These are phyloP conservation scores for Podaxis sp. DNA, from an alignment of 768 basidiomycete genomes.

Conservation along the genomic window DNA sequence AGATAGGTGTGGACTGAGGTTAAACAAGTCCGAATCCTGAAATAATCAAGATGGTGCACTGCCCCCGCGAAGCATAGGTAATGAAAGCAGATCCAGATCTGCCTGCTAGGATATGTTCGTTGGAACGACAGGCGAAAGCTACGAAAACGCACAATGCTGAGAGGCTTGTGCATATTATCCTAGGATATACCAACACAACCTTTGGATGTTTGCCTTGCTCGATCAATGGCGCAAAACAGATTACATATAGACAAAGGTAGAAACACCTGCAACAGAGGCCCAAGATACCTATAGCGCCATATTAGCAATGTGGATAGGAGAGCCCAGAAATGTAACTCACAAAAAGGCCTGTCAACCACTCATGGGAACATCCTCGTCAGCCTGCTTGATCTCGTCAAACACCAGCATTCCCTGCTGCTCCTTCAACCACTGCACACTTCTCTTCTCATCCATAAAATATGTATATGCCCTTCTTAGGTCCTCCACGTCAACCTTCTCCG, in stretches of 20 bases:
- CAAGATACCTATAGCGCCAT: background rate
- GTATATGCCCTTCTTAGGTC: constrained; percentile 83
- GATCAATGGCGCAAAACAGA: background rate
- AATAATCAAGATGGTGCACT: background rate
- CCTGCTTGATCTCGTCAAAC: constrained; percentile 63
- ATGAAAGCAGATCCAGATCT: background rate
- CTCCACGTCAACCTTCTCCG: constrained; percentile 76
- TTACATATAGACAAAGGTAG: background rate
- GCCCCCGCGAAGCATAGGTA: background rate
- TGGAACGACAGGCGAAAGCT: background rate
- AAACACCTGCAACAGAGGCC: background rate
- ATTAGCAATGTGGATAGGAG: background rate
- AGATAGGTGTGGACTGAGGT: background rate
- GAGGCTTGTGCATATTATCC: background rate
- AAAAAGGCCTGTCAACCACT: background rate
- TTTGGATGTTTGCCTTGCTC: background rate
- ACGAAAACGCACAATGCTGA: background rate
- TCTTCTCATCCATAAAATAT: constrained; percentile 92
- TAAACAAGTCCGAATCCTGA: background rate
- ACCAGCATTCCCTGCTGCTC: constrained; percentile 76
- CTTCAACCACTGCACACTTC: constrained; percentile 89
- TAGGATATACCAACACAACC: background rate
- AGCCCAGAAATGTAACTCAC: background rate
- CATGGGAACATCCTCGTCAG: constrained; percentile 27
- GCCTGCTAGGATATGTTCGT: too few relatives aligned